Evolutionary conservation across 1,139 yeast species (phyloP).

Genomic region (Yamadazyma sp.): DNA sequence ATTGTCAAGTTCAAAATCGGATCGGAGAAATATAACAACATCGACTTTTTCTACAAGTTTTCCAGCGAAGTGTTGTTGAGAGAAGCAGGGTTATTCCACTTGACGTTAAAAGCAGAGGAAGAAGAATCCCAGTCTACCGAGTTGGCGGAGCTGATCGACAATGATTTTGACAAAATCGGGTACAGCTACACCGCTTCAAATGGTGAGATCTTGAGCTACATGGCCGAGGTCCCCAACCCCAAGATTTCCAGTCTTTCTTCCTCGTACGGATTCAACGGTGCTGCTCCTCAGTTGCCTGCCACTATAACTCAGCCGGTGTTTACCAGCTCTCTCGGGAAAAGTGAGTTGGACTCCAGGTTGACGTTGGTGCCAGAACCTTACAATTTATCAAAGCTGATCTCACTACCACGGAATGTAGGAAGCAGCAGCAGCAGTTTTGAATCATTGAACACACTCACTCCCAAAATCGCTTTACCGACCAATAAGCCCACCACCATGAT

Average conservation of each 20-base stretch:
- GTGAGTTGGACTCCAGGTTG: conserved; percentile 66
- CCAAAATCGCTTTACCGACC: conserved; percentile 57
- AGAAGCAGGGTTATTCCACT: conserved; percentile 55
- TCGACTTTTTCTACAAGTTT: conserved; percentile 71
- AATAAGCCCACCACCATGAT: conserved; percentile 66
- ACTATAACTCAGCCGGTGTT: conserved; percentile 60
- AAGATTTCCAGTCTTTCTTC: conserved; percentile 16
- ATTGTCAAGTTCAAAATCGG: conserved; percentile 55
- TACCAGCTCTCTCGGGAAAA: conserved; percentile 62
- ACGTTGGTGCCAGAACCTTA: conserved; percentile 61
- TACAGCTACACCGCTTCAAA: conserved; percentile 57
- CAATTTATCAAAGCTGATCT: conserved; percentile 57
- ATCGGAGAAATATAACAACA: conserved; percentile 51
- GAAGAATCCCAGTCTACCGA: conserved; percentile 19
- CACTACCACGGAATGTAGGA: conserved; percentile 37
- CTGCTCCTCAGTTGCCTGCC: conserved; percentile 21
- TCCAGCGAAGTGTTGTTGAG: conserved; percentile 69
- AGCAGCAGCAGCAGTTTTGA: conserved; percentile 43
- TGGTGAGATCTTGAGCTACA: conserved; percentile 57
- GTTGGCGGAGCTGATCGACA: conserved; percentile 32
- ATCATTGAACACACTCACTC: conserved; percentile 46
- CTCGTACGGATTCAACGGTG: conserved; percentile 21
- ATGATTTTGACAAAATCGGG: conserved; percentile 69
- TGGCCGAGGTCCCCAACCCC: conserved; percentile 31
- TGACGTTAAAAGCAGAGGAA: conserved; percentile 20